Conservation (phyloP, 345 rosid genomes). For the Kandelia obovata region DNA sequence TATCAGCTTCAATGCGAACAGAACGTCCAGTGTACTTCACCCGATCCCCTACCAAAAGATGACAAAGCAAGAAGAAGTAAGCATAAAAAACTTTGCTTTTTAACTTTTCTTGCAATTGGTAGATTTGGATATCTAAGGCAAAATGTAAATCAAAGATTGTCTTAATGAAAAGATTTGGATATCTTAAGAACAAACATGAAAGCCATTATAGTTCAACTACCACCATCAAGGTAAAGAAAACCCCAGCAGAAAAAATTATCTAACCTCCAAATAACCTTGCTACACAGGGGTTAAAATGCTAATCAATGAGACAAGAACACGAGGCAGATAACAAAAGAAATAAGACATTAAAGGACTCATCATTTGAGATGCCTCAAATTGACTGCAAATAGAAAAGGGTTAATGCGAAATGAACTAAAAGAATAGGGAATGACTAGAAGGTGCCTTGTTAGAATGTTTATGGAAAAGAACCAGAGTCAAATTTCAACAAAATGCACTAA, state of each 20-base stretch:
- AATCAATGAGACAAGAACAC: too few species aligned
- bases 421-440: not conserved
- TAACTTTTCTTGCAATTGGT: not conserved
- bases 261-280: too few species aligned
- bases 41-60: conserved; percentile 64
- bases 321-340: too few species aligned
- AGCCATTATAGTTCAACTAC: not conserved
- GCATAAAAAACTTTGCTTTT: too few species aligned
- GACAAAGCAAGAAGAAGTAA: conserved; percentile 1
- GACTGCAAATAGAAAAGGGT: too few species aligned
- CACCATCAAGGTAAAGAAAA: not conserved
- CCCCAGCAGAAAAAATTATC: not conserved
- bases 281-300: too few species aligned
- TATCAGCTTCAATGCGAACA: conserved; percentile 45
- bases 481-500: not conserved
- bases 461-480: not conserved
- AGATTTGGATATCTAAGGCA: not conserved
- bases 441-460: not conserved
- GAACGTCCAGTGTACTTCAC: conserved; percentile 79
- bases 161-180: not conserved
- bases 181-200: not conserved
- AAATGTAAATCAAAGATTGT: not conserved
- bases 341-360: too few species aligned
- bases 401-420: not conserved
- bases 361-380: too few species aligned